Conservation (phyloP, 2,329 filamentous ascomycete genomes). For the Lasiodiplodia citricola region DNA sequence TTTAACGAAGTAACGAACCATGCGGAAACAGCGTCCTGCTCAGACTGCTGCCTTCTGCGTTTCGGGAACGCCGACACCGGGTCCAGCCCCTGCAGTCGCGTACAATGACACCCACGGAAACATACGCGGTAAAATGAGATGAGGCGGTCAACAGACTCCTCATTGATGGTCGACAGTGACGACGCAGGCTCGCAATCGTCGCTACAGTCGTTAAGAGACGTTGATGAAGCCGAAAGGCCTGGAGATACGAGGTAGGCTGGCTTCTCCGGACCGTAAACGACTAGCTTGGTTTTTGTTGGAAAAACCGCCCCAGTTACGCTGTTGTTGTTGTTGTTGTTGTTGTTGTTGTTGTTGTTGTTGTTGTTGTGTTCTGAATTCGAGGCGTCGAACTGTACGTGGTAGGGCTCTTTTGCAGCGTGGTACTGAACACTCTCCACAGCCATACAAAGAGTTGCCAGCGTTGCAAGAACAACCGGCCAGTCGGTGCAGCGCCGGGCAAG, state of each 20-base stretch:
- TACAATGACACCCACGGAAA: conserved; percentile 39
- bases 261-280: conserved; percentile 12
- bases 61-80: background rate
- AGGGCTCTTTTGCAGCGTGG: conserved; percentile 43
- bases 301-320: background rate
- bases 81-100: background rate
- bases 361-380: too few relatives aligned
- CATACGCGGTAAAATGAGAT: conserved; percentile 42
- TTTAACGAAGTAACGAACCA: conserved; percentile 40
- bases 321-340: background rate
- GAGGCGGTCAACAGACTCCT: conserved; percentile 37
- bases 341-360: background rate
- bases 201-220: background rate
- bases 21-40: background rate
- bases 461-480: conserved; percentile 42
- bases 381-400: conserved; percentile 32
- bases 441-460: conserved; percentile 43
- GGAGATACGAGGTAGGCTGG: background rate
- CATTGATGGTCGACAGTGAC: conserved; percentile 29
- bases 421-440: conserved; percentile 46
- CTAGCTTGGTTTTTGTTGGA: background rate
- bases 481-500: conserved; percentile 38
- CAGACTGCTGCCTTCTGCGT: background rate
- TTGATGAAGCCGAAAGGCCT: background rate
- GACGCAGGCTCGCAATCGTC: background rate